phyloP scores from a whole-genome alignment of 805 yeast genomes.

The Starmerella apis region DNA sequence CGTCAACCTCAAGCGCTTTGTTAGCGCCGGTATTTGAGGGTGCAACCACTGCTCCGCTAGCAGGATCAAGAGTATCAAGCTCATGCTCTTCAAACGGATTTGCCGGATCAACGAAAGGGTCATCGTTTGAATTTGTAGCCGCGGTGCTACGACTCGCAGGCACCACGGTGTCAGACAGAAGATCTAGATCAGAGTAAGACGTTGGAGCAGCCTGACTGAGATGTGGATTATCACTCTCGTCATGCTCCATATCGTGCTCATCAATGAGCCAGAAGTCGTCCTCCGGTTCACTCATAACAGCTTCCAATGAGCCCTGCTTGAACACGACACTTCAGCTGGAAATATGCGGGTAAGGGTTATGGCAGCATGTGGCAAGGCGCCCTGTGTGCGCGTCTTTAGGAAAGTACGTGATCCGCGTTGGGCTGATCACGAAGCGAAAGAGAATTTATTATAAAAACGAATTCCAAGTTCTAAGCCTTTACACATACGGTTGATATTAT shows the following conservation, averaged over 20 bases:
- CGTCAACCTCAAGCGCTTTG: not conserved
- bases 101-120: not conserved
- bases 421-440: no score
- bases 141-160: not conserved
- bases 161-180: constrained; percentile 5
- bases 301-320: not conserved
- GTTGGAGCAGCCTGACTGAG: not conserved
- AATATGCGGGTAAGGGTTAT: not conserved
- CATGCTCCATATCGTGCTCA: constrained; percentile 1
- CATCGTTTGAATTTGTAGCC: not conserved
- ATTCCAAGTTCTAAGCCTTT: no score
- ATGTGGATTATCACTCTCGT: not conserved
- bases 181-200: not conserved
- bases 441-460: no score
- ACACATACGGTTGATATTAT: no score
- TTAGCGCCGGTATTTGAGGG: not conserved
- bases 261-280: constrained; percentile 26
- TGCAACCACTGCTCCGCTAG: constrained; percentile 6
- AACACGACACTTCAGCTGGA: not conserved
- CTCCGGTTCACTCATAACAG: constrained; percentile 13
- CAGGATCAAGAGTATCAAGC: constrained; percentile 22
- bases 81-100: constrained; percentile 16
- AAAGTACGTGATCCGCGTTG: no score
- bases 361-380: constrained; percentile 3
- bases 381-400: no score